phyloP scores from a whole-genome alignment of 108 stramenopile genomes.

The Fistulifera pelliculosa region DNA sequence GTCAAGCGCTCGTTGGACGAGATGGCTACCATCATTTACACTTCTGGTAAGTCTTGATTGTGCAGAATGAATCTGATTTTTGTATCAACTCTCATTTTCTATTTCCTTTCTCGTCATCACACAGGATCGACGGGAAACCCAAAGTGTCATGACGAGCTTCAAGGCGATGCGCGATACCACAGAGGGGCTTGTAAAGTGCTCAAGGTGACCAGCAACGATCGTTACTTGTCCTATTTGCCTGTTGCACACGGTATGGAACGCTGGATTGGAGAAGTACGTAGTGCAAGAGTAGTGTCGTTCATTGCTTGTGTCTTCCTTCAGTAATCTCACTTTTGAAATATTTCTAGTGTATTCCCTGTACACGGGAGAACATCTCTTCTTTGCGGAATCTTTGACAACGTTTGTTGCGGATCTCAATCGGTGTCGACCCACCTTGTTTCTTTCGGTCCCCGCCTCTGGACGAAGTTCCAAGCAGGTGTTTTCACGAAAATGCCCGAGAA shows the following conservation, averaged over 20 bases:
- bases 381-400: conserved; percentile 53
- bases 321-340: neutral
- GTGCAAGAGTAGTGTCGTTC: neutral
- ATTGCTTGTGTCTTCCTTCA: neutral
- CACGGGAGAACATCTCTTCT: conserved; percentile 42
- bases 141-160: conserved; percentile 71
- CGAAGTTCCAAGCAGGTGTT: conserved; percentile 72
- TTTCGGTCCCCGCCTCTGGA: conserved; percentile 75
- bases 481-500: conserved; percentile 55
- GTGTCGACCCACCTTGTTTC: conserved; percentile 55
- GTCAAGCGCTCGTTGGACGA: conserved; percentile 56
- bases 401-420: conserved; percentile 69
- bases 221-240: conserved; percentile 69
- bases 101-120: too few species aligned
- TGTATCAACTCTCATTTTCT: neutral
- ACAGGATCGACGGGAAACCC: conserved; percentile 72
- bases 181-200: conserved; percentile 35
- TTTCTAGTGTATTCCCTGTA: conserved; percentile 37
- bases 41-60: neutral
- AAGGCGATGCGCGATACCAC: conserved; percentile 43
- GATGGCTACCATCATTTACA: conserved; percentile 49
- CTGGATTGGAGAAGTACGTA: conserved; percentile 48
- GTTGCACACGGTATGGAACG: conserved; percentile 78
- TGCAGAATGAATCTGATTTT: neutral
- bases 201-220: conserved; percentile 48